Conservation (phyloP, 1,139 yeast genomes). For the Protomyces lactucae-debilis region DNA sequence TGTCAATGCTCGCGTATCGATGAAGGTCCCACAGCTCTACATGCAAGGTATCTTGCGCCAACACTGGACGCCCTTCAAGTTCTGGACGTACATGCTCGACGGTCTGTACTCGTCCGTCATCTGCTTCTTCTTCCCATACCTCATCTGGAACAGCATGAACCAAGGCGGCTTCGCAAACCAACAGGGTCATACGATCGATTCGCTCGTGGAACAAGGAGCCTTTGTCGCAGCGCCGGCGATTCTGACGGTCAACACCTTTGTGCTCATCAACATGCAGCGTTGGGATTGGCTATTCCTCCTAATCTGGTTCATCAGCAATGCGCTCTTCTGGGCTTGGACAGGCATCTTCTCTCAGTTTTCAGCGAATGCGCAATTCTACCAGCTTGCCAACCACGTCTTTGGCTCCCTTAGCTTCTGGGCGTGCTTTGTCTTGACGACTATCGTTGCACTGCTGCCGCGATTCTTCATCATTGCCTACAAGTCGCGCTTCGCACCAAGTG, state of each 20-base stretch:
- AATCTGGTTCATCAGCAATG: conserved; percentile 58
- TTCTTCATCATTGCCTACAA: conserved; percentile 60
- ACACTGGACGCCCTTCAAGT: conserved; percentile 77
- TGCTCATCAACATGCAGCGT: conserved; percentile 73
- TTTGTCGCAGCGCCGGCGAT: conserved; percentile 75
- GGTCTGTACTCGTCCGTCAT: conserved; percentile 84
- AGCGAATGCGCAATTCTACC: conserved; percentile 64
- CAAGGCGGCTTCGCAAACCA: conserved; percentile 46
- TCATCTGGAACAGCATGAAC: conserved; percentile 54
- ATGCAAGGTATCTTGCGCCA: conserved; percentile 73
- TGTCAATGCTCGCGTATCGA: conserved; percentile 71
- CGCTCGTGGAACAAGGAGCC: conserved; percentile 81
- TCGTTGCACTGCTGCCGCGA: conserved; percentile 72
- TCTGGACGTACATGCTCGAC: conserved; percentile 78
- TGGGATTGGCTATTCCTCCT: conserved; percentile 88
- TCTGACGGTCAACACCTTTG: conserved; percentile 71
- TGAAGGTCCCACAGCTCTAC: conserved; percentile 87
- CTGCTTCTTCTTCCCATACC: conserved; percentile 82
- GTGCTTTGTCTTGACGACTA: conserved; percentile 62
- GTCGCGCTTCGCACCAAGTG: conserved; percentile 64
- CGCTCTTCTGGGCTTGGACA: conserved; percentile 66
- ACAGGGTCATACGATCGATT: conserved; percentile 67
- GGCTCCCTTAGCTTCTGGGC: conserved; percentile 80
- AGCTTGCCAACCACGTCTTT: conserved; percentile 68
- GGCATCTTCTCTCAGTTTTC: conserved; percentile 74